Evolutionary conservation across 1,284 basidiomycete species (phyloP).

Genomic region (Ganoderma boninense): DNA sequence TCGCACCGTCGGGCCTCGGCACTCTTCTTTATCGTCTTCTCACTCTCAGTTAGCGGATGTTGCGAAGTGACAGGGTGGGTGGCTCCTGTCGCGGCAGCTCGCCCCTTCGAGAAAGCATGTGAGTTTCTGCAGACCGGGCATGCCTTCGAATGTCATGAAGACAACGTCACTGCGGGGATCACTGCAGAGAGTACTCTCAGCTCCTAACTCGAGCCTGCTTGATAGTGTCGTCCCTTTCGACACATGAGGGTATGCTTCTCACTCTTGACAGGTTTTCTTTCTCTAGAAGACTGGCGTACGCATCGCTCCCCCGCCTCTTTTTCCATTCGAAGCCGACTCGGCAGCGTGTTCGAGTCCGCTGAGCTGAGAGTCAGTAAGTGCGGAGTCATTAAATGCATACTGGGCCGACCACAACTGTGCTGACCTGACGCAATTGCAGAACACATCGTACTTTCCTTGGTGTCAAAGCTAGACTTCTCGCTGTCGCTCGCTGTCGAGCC

Average conservation of each 20-base stretch:
- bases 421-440: constrained; percentile 19
- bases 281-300: not conserved
- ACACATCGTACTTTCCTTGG: constrained; percentile 34
- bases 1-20: too few species aligned
- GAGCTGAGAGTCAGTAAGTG: constrained; percentile 44
- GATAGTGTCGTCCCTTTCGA: too few species aligned
- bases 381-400: not conserved
- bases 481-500: constrained; percentile 41
- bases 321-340: constrained; percentile 49
- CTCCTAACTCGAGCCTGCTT: too few species aligned
- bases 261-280: not conserved
- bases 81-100: too few species aligned
- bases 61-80: too few species aligned
- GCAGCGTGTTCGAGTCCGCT: constrained; percentile 45
- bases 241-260: not conserved
- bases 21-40: too few species aligned
- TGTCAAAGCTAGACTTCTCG: constrained; percentile 43
- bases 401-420: not conserved
- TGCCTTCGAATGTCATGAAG: too few species aligned
- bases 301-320: not conserved
- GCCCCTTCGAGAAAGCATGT: too few species aligned
- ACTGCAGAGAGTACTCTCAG: too few species aligned
- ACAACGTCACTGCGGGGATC: too few species aligned
- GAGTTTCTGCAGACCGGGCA: too few species aligned
- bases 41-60: too few species aligned